Percentiles rank a stretch among this genome's conserved stretches.
Conservation (phyloP, 2,329 filamentous ascomycete genomes). For the Microcyclosporella mali region DNA sequence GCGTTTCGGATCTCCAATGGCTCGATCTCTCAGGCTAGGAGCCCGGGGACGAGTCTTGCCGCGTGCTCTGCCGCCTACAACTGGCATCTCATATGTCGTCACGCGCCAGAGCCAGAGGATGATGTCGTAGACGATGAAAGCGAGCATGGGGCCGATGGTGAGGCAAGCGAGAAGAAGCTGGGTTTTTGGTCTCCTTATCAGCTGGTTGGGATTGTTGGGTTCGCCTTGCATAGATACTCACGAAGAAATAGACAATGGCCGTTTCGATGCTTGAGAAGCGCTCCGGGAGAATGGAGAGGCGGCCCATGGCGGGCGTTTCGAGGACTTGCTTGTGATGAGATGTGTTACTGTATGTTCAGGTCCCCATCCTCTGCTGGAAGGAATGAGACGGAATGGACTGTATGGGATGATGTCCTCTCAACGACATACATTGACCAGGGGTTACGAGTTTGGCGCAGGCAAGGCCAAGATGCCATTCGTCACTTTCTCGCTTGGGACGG, state of each 20-base stretch:
- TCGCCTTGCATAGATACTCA: conserved; percentile 36
- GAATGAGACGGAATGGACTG: background rate
- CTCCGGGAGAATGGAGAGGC: conserved; percentile 59
- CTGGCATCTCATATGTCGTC: conserved; percentile 52
- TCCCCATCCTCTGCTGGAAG: background rate
- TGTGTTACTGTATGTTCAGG: conserved; percentile 2
- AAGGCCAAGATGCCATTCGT: too few relatives aligned
- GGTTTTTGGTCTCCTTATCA: background rate
- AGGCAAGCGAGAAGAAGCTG: conserved; percentile 56
- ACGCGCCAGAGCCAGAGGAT: conserved; percentile 56
- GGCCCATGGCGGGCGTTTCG: conserved; percentile 45
- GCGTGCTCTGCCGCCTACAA: conserved; percentile 55
- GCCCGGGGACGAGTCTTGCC: conserved; percentile 55
- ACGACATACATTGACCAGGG: background rate
- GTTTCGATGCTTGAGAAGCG: conserved; percentile 53
- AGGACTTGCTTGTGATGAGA: background rate
- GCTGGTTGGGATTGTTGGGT: conserved; percentile 4
- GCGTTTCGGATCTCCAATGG: conserved; percentile 43
- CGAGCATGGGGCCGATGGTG: conserved; percentile 57
- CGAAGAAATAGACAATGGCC: conserved; percentile 58
- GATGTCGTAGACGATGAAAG: conserved; percentile 58
- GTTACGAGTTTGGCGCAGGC: background rate
- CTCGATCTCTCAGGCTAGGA: conserved; percentile 55
- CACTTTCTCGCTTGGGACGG: too few relatives aligned
- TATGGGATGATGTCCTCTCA: conserved; percentile 6